Evolutionary conservation across 805 yeast species (phyloP), one percentile per base, ranked within the genome.

Genomic region (Millerozyma miso): DNA sequence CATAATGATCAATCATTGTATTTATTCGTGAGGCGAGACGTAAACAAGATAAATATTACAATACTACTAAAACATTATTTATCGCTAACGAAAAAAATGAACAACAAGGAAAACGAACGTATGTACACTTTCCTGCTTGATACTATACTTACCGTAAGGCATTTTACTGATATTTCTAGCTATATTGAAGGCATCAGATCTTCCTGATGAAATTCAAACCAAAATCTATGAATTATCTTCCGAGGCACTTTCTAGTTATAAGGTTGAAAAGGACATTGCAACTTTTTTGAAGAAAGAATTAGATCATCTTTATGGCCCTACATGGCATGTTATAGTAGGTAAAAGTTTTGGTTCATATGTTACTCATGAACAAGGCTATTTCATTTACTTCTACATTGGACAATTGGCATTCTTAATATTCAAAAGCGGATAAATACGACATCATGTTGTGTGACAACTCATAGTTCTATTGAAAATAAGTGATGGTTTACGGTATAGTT

Each of bases 301-400:
- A 60, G 93, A 85, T 57, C 71, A 74, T 37, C 60, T 70, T 37
- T 77, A 72, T 45, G 91, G 90, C 0, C 75, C 80, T 20, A 78
- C 87, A 33, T 86, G 93, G 95, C 91, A 86, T 58, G 87, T 83
- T 2, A 74, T 86, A 39, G 89, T 84, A 41, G 95, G 93, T 8
- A 82, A 79, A 59, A 81, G 81, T 52, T 86, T 85, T 62, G 91
- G 93, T 3, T 77, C 85, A 38, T 84, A 81, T 57, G 88, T 86
- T 15, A 82, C 90, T 10, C 93, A 86, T 56, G 87, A 85, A 60
- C 79, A 79, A 50, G 90, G 89, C 1, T 73, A 71, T 53, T 86
- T 86, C 54, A 68, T 80, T 10, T 85, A 86, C 55, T 83, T 80
- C 55, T 85, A 84, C 64, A 71, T 83, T 50, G 90, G 81, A 31